Evolutionary conservation across 495 filamentous ascomycete genomes (phyloP).

Genomic region (Daldinia grandis): DNA sequence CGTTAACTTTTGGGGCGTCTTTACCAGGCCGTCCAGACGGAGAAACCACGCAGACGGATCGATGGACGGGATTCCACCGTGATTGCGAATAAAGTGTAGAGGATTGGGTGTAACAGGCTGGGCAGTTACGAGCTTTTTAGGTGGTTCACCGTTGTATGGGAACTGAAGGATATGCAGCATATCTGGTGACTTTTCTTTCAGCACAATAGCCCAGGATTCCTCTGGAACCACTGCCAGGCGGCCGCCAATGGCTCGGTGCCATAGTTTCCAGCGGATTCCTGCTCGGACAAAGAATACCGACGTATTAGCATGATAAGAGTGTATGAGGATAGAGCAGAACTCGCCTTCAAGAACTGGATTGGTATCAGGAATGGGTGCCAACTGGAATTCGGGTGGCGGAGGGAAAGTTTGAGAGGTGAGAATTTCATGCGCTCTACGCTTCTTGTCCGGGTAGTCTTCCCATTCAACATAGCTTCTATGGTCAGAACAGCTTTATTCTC

Average conservation of each 20-base stretch:
- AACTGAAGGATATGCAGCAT: constrained; percentile 76
- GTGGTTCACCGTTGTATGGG: constrained; percentile 75
- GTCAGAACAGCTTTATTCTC: background rate
- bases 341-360: constrained; percentile 65
- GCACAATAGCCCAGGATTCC: constrained; percentile 66
- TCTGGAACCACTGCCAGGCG: constrained; percentile 58
- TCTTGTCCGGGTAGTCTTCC: constrained; percentile 74
- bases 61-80: constrained; percentile 69
- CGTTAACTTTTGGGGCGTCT: constrained; percentile 60
- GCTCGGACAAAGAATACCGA: background rate
- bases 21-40: constrained; percentile 65
- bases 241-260: constrained; percentile 67
- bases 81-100: constrained; percentile 72
- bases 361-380: constrained; percentile 65
- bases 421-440: constrained; percentile 63
- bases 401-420: constrained; percentile 65
- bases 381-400: constrained; percentile 66
- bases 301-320: background rate
- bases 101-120: constrained; percentile 66
- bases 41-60: constrained; percentile 61
- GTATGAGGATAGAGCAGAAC: background rate
- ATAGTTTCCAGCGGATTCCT: constrained; percentile 71
- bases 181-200: constrained; percentile 67
- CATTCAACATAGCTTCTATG: constrained; percentile 66
- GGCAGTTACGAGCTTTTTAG: constrained; percentile 57